These are phyloP conservation scores for Fusarium sambucinum DNA, from an alignment of 2,329 filamentous ascomycete species.

Conservation along the genomic window DNA sequence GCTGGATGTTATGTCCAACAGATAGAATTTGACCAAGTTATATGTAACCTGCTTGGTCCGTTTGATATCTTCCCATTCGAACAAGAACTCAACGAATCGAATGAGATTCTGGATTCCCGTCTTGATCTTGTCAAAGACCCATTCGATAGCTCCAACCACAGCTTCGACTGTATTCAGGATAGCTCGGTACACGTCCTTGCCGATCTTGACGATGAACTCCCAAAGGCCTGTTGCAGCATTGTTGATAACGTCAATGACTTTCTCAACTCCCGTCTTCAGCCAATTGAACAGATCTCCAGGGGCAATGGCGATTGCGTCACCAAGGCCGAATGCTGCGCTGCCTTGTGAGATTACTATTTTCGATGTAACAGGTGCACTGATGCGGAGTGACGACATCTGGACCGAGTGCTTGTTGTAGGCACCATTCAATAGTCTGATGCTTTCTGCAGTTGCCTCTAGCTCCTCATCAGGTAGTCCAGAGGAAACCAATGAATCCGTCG, in stretches of 20 bases:
- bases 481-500: not conserved
- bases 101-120: not conserved
- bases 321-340: not conserved
- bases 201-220: not conserved
- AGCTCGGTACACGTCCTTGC: not conserved
- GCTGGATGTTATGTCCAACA: not conserved
- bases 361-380: not conserved
- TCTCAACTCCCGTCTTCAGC: not conserved
- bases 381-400: not conserved
- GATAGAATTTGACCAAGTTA: not conserved
- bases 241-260: not conserved
- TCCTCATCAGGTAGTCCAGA: not conserved
- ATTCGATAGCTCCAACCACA: not conserved
- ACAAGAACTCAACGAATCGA: not conserved
- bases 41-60: not conserved
- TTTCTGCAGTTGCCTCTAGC: not conserved
- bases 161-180: not conserved
- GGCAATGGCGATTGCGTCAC: not conserved
- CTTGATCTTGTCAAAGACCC: not conserved
- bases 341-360: not conserved
- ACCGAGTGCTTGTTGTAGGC: not conserved
- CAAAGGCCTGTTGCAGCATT: not conserved
- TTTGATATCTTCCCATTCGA: not conserved
- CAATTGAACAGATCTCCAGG: not conserved
- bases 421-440: not conserved